Percentiles rank a stretch among this genome's conserved stretches.
phyloP scores from a whole-genome alignment of 1,284 basidiomycete genomes.

The Calocybe gambosa region DNA sequence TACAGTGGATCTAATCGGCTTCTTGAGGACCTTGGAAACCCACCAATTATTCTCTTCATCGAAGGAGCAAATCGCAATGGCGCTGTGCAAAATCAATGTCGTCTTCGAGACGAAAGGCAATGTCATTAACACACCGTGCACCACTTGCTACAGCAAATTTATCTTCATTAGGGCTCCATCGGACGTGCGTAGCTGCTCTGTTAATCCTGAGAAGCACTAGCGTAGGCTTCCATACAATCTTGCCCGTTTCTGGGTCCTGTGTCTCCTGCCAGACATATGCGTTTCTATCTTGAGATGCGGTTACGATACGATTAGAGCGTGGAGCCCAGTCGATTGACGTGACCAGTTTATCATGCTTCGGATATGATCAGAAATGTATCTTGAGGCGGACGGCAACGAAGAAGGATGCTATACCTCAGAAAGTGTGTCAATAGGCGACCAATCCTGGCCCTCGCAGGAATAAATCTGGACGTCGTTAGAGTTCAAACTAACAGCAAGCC shows the following conservation, averaged over 20 bases:
- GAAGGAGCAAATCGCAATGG: conserved; percentile 92
- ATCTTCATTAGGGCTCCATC: conserved; percentile 97
- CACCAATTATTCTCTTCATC: conserved; percentile 99
- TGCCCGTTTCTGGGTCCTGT: conserved; percentile 64
- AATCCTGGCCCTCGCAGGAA: conserved; percentile 58
- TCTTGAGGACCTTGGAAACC: conserved; percentile 97
- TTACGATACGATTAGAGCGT: conserved; percentile 93
- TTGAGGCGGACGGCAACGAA: background rate
- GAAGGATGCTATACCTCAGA: conserved; percentile 60
- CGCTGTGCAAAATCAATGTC: conserved; percentile 36
- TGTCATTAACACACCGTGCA: conserved; percentile 71
- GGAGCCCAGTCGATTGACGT: conserved; percentile 99
- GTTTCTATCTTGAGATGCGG: conserved; percentile 96
- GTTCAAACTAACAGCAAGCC: conserved; percentile 90
- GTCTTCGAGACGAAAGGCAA: too few relatives aligned
- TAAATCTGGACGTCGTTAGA: conserved; percentile 88
- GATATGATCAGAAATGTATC: background rate
- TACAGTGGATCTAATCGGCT: conserved; percentile 92
- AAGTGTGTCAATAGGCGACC: conserved; percentile 77
- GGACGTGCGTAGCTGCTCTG: conserved; percentile 90
- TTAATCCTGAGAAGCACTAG: conserved; percentile 96
- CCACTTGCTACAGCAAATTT: conserved; percentile 99
- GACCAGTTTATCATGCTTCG: conserved; percentile 95
- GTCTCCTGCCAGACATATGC: conserved; percentile 97
- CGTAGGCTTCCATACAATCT: conserved; percentile 87